phyloP scores from a whole-genome alignment of 108 stramenopile species.

The Cyclotella distinguenda region DNA sequence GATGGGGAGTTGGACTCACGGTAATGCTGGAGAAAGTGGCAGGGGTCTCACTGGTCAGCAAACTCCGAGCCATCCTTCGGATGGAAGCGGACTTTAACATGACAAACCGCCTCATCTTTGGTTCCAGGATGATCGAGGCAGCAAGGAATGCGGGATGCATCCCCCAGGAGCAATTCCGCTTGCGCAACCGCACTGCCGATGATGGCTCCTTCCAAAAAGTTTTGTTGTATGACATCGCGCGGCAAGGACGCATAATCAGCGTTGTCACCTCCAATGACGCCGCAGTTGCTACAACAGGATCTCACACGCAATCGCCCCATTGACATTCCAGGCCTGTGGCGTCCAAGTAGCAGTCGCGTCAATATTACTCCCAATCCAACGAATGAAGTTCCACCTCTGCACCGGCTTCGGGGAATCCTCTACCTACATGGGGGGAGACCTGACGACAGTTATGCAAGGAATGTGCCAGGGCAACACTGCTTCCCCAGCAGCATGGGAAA shows the following conservation, averaged over 20 bases:
- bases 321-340: conserved; percentile 1
- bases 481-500: conserved; percentile 19
- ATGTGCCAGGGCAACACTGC: conserved; percentile 31
- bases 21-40: too few relatives aligned
- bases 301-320: conserved; percentile 2
- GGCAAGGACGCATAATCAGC: neutral
- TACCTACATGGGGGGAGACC: neutral
- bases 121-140: too few relatives aligned
- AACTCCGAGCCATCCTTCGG: too few relatives aligned
- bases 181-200: conserved; percentile 17
- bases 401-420: conserved; percentile 29
- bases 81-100: too few relatives aligned
- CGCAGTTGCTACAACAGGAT: conserved; percentile 25
- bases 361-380: conserved; percentile 15
- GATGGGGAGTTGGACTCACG: too few relatives aligned
- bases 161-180: conserved; percentile 16
- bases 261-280: conserved; percentile 3
- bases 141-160: conserved; percentile 10
- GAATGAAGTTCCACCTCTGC: conserved; percentile 27
- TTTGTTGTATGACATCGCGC: conserved; percentile 3
- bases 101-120: too few relatives aligned
- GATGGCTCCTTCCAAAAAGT: conserved; percentile 20
- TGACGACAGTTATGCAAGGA: conserved; percentile 5
- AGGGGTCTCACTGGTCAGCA: too few relatives aligned
- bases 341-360: neutral